phyloP scores from a whole-genome alignment of 2,329 filamentous ascomycete species.

The Pezizomycotina sp. region DNA sequence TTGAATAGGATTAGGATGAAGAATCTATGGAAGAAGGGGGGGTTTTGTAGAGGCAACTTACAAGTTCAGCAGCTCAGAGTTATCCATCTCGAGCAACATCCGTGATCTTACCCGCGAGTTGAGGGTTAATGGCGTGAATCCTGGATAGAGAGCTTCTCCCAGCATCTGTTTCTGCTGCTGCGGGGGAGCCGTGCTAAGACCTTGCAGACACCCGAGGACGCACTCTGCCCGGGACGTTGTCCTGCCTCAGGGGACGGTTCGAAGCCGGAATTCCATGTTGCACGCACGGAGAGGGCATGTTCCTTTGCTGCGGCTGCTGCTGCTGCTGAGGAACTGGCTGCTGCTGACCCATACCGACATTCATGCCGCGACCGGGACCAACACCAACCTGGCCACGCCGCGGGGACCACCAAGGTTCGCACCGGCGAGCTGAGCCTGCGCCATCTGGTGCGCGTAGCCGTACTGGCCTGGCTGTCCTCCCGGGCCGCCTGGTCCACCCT shows the following conservation, averaged over 20 bases:
- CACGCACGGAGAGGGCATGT: constrained; percentile 24
- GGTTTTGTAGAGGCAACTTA: no score
- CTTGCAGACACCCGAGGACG: constrained; percentile 41
- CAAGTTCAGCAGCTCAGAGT: constrained; percentile 82
- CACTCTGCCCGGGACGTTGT: constrained; percentile 31
- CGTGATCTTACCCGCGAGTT: constrained; percentile 96
- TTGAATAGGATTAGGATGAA: constrained; percentile 1
- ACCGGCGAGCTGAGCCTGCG: constrained; percentile 10
- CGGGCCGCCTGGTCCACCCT: constrained; percentile 40
- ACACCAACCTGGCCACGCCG: constrained; percentile 32
- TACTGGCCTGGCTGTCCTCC: constrained; percentile 24
- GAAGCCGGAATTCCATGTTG: constrained; percentile 24
- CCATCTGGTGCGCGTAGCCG: constrained; percentile 13
- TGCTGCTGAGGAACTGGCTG: constrained; percentile 28
- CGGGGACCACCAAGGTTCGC: constrained; percentile 9
- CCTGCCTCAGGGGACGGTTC: no score
- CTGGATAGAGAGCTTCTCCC: constrained; percentile 97
- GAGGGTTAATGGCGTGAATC: constrained; percentile 85
- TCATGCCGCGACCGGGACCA: constrained; percentile 31
- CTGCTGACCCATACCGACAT: constrained; percentile 7
- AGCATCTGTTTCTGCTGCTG: constrained; percentile 96
- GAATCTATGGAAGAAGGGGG: constrained; percentile 3
- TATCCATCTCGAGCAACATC: constrained; percentile 99
- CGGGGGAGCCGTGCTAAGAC: constrained; percentile 40
- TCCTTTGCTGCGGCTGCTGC: constrained; percentile 27